Evolutionary conservation across 306 rosid genomes (phyloP).

Genomic region (Casuarina cunninghamiana): DNA sequence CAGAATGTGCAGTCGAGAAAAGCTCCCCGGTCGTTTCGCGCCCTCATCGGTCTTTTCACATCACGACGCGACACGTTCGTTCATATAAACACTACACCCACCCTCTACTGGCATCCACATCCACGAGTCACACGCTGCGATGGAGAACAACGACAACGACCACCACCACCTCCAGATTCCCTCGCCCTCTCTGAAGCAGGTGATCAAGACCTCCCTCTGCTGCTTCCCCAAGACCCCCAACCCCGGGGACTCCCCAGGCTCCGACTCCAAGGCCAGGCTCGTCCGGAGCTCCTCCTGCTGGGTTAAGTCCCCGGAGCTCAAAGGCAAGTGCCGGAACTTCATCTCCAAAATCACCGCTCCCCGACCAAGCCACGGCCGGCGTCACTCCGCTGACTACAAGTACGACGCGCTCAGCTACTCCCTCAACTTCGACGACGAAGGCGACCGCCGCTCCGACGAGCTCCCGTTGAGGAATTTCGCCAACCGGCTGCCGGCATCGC

Average conservation of each 20-base stretch:
- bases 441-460: conserved; percentile 24
- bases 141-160: conserved; percentile 29
- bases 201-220: conserved; percentile 47
- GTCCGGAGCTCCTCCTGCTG: conserved; percentile 29
- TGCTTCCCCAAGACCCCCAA: conserved; percentile 33
- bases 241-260: not conserved
- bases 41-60: conserved; percentile 34
- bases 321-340: conserved; percentile 47
- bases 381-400: conserved; percentile 66
- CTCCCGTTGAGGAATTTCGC: conserved; percentile 48
- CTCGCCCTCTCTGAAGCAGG: conserved; percentile 41
- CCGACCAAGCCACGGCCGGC: conserved; percentile 33
- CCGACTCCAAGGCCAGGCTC: conserved; percentile 20
- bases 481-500: conserved; percentile 46
- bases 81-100: not conserved
- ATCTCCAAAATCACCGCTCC: conserved; percentile 42
- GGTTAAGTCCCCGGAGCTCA: conserved; percentile 37
- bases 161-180: conserved; percentile 26
- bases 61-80: not conserved
- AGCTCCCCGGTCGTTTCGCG: conserved; percentile 18
- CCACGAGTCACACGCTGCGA: not conserved
- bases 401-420: conserved; percentile 73
- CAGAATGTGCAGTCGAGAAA: not conserved
- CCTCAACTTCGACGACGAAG: conserved; percentile 64
- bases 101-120: not conserved